Evolutionary conservation across 2,329 filamentous ascomycete species (phyloP).

Genomic region (Bipolaris gigantea): DNA sequence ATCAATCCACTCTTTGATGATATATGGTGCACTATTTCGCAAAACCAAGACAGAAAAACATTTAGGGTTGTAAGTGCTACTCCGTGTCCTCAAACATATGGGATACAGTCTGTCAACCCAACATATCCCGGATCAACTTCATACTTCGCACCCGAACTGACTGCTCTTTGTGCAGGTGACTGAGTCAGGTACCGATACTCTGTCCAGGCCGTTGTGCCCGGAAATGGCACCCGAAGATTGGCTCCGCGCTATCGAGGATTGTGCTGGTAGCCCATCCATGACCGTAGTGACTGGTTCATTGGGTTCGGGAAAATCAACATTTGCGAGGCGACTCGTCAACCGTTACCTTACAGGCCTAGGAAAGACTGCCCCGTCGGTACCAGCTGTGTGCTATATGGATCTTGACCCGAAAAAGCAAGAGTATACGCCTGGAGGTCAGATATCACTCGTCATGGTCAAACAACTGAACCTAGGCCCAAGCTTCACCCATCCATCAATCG

Average conservation of each 20-base stretch:
- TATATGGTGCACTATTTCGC: slow-evolving; percentile 62
- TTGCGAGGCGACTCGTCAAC: slow-evolving; percentile 68
- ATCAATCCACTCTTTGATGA: slow-evolving; percentile 68
- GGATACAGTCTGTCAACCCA: background rate
- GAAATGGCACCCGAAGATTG: slow-evolving; percentile 64
- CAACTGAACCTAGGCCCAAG: slow-evolving; percentile 66
- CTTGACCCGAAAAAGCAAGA: slow-evolving; percentile 79
- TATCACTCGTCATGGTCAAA: slow-evolving; percentile 66
- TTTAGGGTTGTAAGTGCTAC: slow-evolving; percentile 26
- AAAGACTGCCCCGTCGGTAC: slow-evolving; percentile 26
- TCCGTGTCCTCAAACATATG: background rate
- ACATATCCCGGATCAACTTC: background rate
- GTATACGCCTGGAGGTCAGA: slow-evolving; percentile 68
- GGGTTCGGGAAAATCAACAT: slow-evolving; percentile 75
- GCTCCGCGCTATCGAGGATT: slow-evolving; percentile 47
- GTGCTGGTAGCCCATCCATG: slow-evolving; percentile 43
- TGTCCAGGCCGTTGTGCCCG: slow-evolving; percentile 33
- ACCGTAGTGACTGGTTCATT: slow-evolving; percentile 70
- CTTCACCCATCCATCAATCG: slow-evolving; percentile 61
- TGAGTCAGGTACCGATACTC: slow-evolving; percentile 31
- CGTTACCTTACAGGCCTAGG: slow-evolving; percentile 60
- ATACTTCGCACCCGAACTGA: background rate
- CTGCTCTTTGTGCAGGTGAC: slow-evolving; percentile 23
- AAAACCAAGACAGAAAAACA: slow-evolving; percentile 18
- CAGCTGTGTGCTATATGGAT: slow-evolving; percentile 65